phyloP scores from a whole-genome alignment of 2,329 filamentous ascomycete species.

The Aspergillus brunneoviolaceus region DNA sequence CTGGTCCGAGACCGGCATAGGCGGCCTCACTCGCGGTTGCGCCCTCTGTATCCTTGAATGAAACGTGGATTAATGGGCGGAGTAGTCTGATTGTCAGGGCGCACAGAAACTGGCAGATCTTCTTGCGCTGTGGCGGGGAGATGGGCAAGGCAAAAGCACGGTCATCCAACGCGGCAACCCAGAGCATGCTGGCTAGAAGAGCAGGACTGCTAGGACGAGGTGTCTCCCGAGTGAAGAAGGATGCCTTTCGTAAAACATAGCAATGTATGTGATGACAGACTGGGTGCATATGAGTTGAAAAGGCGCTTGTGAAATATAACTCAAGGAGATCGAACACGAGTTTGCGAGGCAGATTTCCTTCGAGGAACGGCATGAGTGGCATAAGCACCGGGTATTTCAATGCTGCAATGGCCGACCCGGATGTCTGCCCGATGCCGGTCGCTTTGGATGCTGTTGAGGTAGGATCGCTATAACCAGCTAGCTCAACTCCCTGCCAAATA shows the following conservation, averaged over 20 bases:
- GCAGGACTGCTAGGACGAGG: conserved; percentile 82
- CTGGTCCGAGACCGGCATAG: conserved; percentile 65
- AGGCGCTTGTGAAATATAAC: conserved; percentile 87
- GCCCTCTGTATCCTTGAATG: conserved; percentile 51
- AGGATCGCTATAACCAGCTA: conserved; percentile 39
- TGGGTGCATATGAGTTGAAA: conserved; percentile 82
- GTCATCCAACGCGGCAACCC: conserved; percentile 91
- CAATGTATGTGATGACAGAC: conserved; percentile 87
- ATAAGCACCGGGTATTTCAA: conserved; percentile 82
- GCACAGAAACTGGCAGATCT: conserved; percentile 83
- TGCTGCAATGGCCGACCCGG: conserved; percentile 28
- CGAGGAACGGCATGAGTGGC: conserved; percentile 77
- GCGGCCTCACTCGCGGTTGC: conserved; percentile 42
- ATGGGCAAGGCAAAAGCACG: conserved; percentile 84
- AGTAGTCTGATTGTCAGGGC: conserved; percentile 82
- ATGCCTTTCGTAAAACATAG: conserved; percentile 83
- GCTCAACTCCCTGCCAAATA: conserved; percentile 33
- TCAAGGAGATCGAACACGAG: conserved; percentile 87
- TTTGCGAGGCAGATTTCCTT: conserved; percentile 71
- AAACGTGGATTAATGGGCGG: conserved; percentile 80
- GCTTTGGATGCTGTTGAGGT: conserved; percentile 56
- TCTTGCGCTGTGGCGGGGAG: conserved; percentile 74
- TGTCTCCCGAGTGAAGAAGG: conserved; percentile 77
- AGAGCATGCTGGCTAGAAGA: conserved; percentile 89
- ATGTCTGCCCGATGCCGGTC: conserved; percentile 55